phyloP scores from a whole-genome alignment of 371 early-diverging fungal species.

The Mucor indicus region DNA sequence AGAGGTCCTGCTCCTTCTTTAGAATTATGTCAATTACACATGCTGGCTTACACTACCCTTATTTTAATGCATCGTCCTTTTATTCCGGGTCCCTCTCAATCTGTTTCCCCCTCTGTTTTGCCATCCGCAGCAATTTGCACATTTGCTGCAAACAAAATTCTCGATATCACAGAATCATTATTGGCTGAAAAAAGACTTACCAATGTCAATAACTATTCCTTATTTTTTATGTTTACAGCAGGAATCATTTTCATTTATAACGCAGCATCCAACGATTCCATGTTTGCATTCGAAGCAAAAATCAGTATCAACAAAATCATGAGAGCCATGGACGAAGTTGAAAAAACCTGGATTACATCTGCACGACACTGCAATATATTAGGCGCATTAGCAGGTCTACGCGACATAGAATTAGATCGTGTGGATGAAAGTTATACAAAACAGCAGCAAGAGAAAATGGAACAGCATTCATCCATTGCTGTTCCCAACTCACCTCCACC shows the following conservation, averaged over 20 bases:
- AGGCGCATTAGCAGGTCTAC: conserved; percentile 41
- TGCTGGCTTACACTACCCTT: conserved; percentile 71
- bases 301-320: conserved; percentile 46
- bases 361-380: conserved; percentile 44
- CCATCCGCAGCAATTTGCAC: conserved; percentile 53
- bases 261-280: conserved; percentile 33
- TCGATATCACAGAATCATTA: conserved; percentile 45
- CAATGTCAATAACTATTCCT: conserved; percentile 36
- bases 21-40: conserved; percentile 53
- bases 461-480: conserved; percentile 22
- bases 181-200: conserved; percentile 25
- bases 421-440: conserved; percentile 22
- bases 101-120: conserved; percentile 28
- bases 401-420: conserved; percentile 40
- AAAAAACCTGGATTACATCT: conserved; percentile 42
- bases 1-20: conserved; percentile 34
- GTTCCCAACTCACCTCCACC: conserved; percentile 35
- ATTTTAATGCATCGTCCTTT: conserved; percentile 77
- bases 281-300: conserved; percentile 40
- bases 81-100: conserved; percentile 34
- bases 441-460: conserved; percentile 1
- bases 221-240: conserved; percentile 46
- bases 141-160: conserved; percentile 54
- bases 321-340: conserved; percentile 40
- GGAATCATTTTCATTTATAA: conserved; percentile 47